These are phyloP conservation scores for Mortierella antarctica DNA, from an alignment of 192 early-diverging fungal genomes.

Conservation along the genomic window DNA sequence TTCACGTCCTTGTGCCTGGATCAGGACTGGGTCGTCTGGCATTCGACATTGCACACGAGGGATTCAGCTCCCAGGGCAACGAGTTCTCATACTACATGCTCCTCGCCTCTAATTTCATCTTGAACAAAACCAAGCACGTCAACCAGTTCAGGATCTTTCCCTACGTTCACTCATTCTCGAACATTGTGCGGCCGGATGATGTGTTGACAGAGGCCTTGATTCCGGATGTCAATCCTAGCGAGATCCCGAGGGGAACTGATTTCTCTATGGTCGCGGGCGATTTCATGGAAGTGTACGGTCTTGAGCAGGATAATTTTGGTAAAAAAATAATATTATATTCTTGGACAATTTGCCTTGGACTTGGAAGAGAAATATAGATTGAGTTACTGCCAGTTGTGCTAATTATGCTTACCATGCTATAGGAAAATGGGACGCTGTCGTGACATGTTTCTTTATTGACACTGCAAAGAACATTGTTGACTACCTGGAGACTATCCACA, in stretches of 20 bases:
- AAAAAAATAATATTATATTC: background rate
- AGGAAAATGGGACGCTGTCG: slow-evolving; percentile 85
- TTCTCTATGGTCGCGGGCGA: slow-evolving; percentile 99
- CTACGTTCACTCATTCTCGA: slow-evolving; percentile 93
- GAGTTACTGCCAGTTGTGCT: background rate
- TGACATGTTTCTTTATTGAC: slow-evolving; percentile 98
- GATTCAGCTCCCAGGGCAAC: slow-evolving; percentile 88
- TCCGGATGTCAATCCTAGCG: slow-evolving; percentile 85
- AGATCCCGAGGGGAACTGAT: slow-evolving; percentile 73
- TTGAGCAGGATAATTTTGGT: slow-evolving; percentile 64
- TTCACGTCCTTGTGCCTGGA: slow-evolving; percentile 91
- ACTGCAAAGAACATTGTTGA: slow-evolving; percentile 93
- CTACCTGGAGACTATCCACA: slow-evolving; percentile 87
- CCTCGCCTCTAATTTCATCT: slow-evolving; percentile 90
- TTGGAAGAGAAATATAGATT: background rate
- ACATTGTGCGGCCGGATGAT: slow-evolving; percentile 66
- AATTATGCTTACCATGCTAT: background rate
- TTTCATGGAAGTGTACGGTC: slow-evolving; percentile 91
- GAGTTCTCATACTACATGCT: slow-evolving; percentile 99
- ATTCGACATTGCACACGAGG: slow-evolving; percentile 86
- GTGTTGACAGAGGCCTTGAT: slow-evolving; percentile 77
- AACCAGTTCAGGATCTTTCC: slow-evolving; percentile 85
- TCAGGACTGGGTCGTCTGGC: slow-evolving; percentile 96
- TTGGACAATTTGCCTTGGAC: background rate
- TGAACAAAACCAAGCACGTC: slow-evolving; percentile 76